Evolutionary conservation across 805 yeast species (phyloP).

Genomic region (Myxozyma udenii): DNA sequence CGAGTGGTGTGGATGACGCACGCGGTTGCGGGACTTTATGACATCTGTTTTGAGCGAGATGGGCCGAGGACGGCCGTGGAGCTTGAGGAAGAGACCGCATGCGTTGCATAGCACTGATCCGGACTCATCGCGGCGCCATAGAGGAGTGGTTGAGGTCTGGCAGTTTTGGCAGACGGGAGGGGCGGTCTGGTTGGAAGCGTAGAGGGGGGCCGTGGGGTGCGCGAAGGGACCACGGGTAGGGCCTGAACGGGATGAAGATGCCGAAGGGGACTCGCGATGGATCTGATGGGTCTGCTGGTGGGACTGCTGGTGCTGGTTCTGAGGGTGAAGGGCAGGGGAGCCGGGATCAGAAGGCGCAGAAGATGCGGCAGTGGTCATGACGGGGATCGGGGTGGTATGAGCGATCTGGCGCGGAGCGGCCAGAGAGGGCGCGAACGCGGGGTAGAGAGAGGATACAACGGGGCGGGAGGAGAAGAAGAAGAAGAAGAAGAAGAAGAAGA

Average conservation of each 20-base stretch:
- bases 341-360: slow-evolving; percentile 8
- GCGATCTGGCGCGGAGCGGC: no score
- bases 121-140: slow-evolving; percentile 92
- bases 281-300: no score
- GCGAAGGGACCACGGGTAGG: background rate
- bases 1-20: slow-evolving; percentile 42
- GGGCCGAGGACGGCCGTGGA: slow-evolving; percentile 92
- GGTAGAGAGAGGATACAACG: background rate
- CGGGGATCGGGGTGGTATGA: background rate
- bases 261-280: no score
- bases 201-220: slow-evolving; percentile 1
- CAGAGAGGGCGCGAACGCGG: background rate
- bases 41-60: slow-evolving; percentile 88
- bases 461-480: background rate
- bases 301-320: no score
- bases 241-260: slow-evolving; percentile 8
- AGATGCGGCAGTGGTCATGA: background rate
- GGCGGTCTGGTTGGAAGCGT: slow-evolving; percentile 7
- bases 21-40: slow-evolving; percentile 84
- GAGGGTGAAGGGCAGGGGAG: slow-evolving; percentile 22
- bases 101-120: slow-evolving; percentile 93
- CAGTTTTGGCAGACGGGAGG: slow-evolving; percentile 78
- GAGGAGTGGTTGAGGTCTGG: slow-evolving; percentile 86
- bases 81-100: slow-evolving; percentile 81
- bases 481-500: slow-evolving; percentile 3